Conservation (phyloP, 768 basidiomycete species). For the Suillus tomentosus region DNA sequence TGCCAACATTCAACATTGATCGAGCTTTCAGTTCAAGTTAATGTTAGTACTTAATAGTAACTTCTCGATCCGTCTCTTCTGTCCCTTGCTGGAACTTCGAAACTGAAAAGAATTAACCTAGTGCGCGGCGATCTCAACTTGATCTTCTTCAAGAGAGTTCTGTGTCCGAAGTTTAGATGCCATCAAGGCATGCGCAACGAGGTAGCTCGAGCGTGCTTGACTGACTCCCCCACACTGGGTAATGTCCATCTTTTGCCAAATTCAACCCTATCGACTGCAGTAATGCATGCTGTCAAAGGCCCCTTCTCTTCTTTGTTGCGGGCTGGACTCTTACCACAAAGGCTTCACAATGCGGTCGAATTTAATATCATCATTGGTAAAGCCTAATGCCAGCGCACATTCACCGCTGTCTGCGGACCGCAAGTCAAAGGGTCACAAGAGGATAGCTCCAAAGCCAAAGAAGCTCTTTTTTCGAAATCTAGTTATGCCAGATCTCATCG, state of each 20-base stretch:
- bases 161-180: constrained; percentile 17
- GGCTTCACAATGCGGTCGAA: constrained; percentile 25
- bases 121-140: constrained; percentile 29
- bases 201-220: constrained; percentile 12
- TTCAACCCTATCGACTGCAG: constrained; percentile 17
- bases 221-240: constrained; percentile 13
- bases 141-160: constrained; percentile 24
- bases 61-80: constrained; percentile 13
- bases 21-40: neutral
- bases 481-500: constrained; percentile 17
- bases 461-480: constrained; percentile 12
- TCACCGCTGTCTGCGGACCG: constrained; percentile 18
- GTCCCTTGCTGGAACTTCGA: constrained; percentile 15
- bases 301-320: constrained; percentile 30
- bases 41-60: constrained; percentile 8
- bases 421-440: constrained; percentile 21
- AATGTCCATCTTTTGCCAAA: constrained; percentile 17
- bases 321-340: constrained; percentile 26
- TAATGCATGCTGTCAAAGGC: constrained; percentile 14
- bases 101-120: constrained; percentile 26
- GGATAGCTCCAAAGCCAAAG: constrained; percentile 18
- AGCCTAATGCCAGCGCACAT: constrained; percentile 22
- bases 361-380: constrained; percentile 30
- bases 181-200: constrained; percentile 16
- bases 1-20: constrained; percentile 2